Evolutionary conservation across 129 eudicot species (phyloP).

Genomic region (Chrysanthemum seticuspe): DNA sequence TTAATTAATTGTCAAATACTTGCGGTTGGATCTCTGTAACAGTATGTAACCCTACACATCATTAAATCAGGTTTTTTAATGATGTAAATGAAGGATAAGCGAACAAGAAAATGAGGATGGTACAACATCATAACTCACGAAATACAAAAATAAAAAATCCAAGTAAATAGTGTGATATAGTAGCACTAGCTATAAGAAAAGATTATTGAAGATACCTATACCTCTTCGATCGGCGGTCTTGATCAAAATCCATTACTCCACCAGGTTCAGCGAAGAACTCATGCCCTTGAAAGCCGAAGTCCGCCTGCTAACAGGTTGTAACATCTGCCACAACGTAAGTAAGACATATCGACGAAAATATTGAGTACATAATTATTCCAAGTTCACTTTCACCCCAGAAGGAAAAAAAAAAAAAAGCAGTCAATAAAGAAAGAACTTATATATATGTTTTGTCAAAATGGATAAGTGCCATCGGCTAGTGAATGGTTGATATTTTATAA

Average conservation of each 20-base stretch:
- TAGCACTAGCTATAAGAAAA: neutral
- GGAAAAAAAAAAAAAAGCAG: no score
- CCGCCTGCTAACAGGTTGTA: conserved; percentile 93
- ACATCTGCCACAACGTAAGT: conserved; percentile 98
- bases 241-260: conserved; percentile 86
- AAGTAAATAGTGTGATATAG: no score
- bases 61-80: no score
- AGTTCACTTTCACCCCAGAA: conserved; percentile 8
- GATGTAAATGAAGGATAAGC: neutral
- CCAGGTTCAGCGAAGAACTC: conserved; percentile 74
- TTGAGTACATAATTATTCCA: conserved; percentile 24
- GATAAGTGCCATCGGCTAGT: no score
- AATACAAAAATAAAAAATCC: no score
- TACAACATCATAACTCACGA: neutral
- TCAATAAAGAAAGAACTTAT: no score
- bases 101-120: neutral
- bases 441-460: no score
- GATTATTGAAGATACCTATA: conserved; percentile 25
- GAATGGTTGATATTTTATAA: no score
- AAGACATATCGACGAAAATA: conserved; percentile 83
- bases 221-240: conserved; percentile 88
- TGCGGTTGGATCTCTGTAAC: no score
- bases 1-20: neutral
- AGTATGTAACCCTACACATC: no score
- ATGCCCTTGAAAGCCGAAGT: conserved; percentile 79